Percentiles rank a stretch among this genome's conserved stretches.
Conservation (phyloP, 441 rosid species). For the Dalechampia spathulata region DNA sequence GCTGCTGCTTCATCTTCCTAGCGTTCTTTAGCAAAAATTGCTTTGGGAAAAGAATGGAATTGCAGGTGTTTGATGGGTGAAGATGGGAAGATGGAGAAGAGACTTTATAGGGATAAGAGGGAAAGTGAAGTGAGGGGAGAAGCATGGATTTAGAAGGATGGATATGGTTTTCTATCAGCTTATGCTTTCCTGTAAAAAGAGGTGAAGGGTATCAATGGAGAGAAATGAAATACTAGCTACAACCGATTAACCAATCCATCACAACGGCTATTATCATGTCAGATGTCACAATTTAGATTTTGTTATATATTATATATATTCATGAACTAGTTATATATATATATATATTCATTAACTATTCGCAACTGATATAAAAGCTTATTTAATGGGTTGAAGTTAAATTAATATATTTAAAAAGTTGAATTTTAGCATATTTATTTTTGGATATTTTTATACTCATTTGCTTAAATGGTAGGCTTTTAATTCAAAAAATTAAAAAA, state of each 20-base stretch:
- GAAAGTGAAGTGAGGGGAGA: slow-evolving; percentile 24
- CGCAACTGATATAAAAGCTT: too few relatives aligned
- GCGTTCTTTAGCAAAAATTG: not conserved
- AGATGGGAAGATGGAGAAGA: not conserved
- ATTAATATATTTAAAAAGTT: too few relatives aligned
- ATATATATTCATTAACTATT: too few relatives aligned
- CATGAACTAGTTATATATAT: too few relatives aligned
- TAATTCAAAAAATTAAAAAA: too few relatives aligned
- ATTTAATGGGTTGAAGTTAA: too few relatives aligned
- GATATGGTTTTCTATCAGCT: slow-evolving; percentile 9
- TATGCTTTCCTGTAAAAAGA: slow-evolving; percentile 8
- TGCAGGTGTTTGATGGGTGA: slow-evolving; percentile 13
- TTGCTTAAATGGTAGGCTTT: too few relatives aligned
- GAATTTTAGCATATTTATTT: too few relatives aligned
- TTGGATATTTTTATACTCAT: too few relatives aligned
- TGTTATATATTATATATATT: too few relatives aligned
- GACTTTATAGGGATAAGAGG: slow-evolving; percentile 20
- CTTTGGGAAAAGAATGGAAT: not conserved
- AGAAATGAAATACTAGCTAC: slow-evolving; percentile 20
- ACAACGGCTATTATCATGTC: too few relatives aligned
- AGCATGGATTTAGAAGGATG: slow-evolving; percentile 18
- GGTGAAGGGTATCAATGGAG: slow-evolving; percentile 30
- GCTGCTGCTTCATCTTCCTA: slow-evolving; percentile 29
- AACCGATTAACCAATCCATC: slow-evolving; percentile 37
- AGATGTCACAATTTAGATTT: too few relatives aligned